Evolutionary conservation across 169 alveolate species (phyloP), one percentile per base, ranked within the genome.

Genomic region (Plasmodium sp.): DNA sequence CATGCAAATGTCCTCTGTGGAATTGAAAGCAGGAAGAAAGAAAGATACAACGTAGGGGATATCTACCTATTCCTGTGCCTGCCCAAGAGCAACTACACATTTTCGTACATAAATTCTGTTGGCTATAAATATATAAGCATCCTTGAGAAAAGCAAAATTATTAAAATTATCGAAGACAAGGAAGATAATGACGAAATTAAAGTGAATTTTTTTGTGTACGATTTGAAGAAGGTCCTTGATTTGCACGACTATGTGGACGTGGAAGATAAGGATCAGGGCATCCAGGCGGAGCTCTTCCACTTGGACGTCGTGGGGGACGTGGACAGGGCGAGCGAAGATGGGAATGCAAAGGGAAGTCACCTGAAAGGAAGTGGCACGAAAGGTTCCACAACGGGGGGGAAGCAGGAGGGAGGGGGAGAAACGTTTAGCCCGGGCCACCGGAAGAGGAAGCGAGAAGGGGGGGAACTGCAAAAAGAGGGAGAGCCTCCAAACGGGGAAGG

Each of bases 121-220:
- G 97, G 97, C 31, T 96, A 95, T 94, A 96, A 94, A 96, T 96
- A 96, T 84, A 95, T 96, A 54, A 96, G 96, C 83, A 93, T 96
- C 3, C 85, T 96, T 77, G 97, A 96, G 67, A 79, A 97, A 43
- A 96, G 93, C 74, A 94, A 96, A 82, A 92, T 96, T 41, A 96
- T 95, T 71, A 94, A 96, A 41, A 77, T 92, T 43, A 48, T 96
- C 34, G 96, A 92, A 80, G 96, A 95, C 41, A 62, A 94, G 31
- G 95, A 95, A 10, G 83, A 88, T 79, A 80, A 34, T 9, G 94
- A 88, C 48, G 94, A 88, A 54, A 79, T 88, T 14, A 88, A 79
- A 58, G 72, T 88, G 2, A 88, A 88, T 80, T 77, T 79, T 88
- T 88, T 22, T 73, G 82, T 88, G 27, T 88, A 56, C 34, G 94